Base-by-base conservation (phyloP, 2,329 filamentous ascomycete species). In the Colletotrichum chrysophilum region DNA sequence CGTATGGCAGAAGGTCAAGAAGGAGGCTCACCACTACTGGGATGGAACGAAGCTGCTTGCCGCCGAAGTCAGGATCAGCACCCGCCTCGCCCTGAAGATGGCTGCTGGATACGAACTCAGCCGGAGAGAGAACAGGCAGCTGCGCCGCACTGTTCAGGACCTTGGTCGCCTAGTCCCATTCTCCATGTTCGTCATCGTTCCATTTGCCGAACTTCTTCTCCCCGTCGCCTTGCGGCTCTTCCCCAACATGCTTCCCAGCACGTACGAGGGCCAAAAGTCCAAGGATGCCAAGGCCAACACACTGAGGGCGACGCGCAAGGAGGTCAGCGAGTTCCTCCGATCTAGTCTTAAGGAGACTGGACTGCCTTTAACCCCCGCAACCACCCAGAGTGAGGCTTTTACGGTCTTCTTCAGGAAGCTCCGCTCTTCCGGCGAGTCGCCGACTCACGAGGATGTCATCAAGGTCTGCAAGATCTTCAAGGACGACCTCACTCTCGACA, bases 401-500 rank as follows among this genome's bases (percentile, higher is more conserved):
- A 91, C 94, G 76, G 95, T 96, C 81, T 99, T 99, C 87, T 99
- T 99, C 93, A 94, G 95, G 83, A 99, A 99, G 89, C 92, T 98
- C 77, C 91, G 97, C 70, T 93, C 95, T 21, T 98, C 96, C 1
- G 97, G 96, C 78, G 96, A 98, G 87, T 90, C 94, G 61, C 97
- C 97, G 1, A 97, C 95, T 6, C 91, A 93, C 70, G 91, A 96
- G 79, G 97, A 99, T 83, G 95, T 99, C 78, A 98, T 99, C 89
- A 98, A 97, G 87, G 96, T 99, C 78, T 98, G 97, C 92, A 97
- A 98, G 90, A 94, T 98, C 78, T 99, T 99, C 92, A 97, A 97
- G 85, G 97, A 99, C 83, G 97, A 99, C 84, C 84, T 99, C 81
- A 99, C 97, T 0, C 90, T 99, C 36, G 97, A 99, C 91, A 99